Conservation (phyloP, 2,329 filamentous ascomycete genomes). For the Saccharata proteae region DNA sequence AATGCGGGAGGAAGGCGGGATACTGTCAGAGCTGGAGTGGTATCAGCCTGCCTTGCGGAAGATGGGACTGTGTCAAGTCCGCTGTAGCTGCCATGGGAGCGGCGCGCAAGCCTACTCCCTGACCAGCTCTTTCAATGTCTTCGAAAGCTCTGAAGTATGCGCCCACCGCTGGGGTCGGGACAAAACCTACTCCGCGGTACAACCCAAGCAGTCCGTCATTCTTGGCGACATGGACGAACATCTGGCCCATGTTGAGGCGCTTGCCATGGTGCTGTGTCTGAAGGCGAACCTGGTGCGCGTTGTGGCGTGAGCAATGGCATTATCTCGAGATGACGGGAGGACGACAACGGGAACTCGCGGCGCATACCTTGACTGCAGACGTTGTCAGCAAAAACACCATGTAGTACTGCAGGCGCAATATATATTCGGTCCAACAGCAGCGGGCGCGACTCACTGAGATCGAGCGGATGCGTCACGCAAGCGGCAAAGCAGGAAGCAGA, state of each 20-base stretch:
- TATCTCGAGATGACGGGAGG: not conserved
- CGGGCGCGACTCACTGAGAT: constrained; percentile 55
- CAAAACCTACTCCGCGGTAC: constrained; percentile 72
- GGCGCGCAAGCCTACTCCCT: too few relatives aligned
- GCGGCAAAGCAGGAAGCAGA: constrained; percentile 88
- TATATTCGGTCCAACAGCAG: not conserved
- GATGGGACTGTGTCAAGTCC: too few relatives aligned
- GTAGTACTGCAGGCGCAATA: not conserved
- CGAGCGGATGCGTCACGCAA: constrained; percentile 82
- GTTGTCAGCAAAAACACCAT: constrained; percentile 20
- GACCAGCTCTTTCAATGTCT: too few relatives aligned
- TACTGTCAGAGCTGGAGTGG: too few relatives aligned
- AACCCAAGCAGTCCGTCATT: constrained; percentile 67
- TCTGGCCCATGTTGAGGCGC: constrained; percentile 66
- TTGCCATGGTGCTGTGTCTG: constrained; percentile 70
- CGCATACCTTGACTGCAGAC: constrained; percentile 32
- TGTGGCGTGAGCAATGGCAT: too few relatives aligned
- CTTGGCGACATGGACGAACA: constrained; percentile 69
- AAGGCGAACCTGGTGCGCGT: constrained; percentile 68
- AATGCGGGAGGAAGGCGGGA: too few relatives aligned
- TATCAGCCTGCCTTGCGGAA: too few relatives aligned
- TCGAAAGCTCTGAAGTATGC: too few relatives aligned
- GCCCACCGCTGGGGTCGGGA: too few relatives aligned
- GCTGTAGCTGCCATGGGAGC: too few relatives aligned
- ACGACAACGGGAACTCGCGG: constrained; percentile 2